Evolutionary conservation across 768 basidiomycete genomes (phyloP).

Genomic region (Paxillus rubicundulus): DNA sequence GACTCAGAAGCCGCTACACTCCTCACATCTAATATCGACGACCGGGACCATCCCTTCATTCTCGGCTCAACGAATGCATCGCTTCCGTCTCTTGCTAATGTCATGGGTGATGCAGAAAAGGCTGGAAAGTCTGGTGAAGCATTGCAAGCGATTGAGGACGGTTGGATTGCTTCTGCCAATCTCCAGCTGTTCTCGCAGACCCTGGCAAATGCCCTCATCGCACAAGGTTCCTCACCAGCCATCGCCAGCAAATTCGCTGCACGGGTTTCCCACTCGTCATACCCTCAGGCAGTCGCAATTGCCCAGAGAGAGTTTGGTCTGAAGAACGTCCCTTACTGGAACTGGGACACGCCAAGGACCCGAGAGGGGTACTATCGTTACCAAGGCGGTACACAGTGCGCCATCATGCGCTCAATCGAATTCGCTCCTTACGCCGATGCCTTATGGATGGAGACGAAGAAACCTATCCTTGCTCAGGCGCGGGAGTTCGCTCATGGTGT

Average conservation of each 20-base stretch:
- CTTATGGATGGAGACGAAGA: constrained; percentile 97
- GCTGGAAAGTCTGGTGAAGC: constrained; percentile 75
- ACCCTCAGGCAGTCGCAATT: constrained; percentile 64
- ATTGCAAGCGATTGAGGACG: constrained; percentile 85
- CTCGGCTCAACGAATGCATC: constrained; percentile 83
- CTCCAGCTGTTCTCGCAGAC: constrained; percentile 75
- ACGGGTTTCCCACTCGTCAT: constrained; percentile 65
- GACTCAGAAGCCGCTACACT: constrained; percentile 98
- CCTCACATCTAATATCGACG: constrained; percentile 94
- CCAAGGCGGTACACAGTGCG: constrained; percentile 94
- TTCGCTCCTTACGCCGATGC: constrained; percentile 93
- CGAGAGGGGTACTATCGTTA: constrained; percentile 97
- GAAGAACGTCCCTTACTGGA: constrained; percentile 76
- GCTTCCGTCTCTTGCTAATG: constrained; percentile 65
- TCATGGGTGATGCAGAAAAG: constrained; percentile 85
- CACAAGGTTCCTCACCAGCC: constrained; percentile 49
- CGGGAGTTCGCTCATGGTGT: constrained; percentile 90
- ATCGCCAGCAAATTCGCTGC: constrained; percentile 60
- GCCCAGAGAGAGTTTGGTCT: constrained; percentile 80
- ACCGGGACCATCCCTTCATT: constrained; percentile 97
- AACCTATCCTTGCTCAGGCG: constrained; percentile 89
- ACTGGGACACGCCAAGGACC: constrained; percentile 93
- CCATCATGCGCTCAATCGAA: constrained; percentile 86
- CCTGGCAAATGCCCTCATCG: constrained; percentile 64
- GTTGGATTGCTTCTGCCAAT: constrained; percentile 78